phyloP scores from a whole-genome alignment of 768 basidiomycete genomes.

The Mrakia hoshinonis region DNA sequence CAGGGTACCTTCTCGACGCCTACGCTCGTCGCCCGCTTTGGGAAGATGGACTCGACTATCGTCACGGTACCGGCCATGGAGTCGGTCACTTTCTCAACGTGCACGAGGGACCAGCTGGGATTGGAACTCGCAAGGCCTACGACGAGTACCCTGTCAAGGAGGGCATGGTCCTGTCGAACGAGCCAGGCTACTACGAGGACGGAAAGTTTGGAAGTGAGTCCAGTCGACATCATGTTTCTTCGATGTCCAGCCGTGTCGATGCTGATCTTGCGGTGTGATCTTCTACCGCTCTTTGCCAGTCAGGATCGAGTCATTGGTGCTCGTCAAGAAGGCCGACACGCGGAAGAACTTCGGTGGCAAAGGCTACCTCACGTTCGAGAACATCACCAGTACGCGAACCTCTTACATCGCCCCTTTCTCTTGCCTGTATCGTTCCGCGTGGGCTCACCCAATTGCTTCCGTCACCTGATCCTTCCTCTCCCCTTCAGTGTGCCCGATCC shows the following conservation, averaged over 20 bases:
- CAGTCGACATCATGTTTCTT: background rate
- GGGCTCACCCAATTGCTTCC: slow-evolving; percentile 3
- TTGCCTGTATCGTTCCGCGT: background rate
- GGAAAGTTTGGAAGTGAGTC: slow-evolving; percentile 60
- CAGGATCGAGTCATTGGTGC: slow-evolving; percentile 80
- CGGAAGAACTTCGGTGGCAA: slow-evolving; percentile 71
- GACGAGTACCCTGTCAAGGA: slow-evolving; percentile 62
- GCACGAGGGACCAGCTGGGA: slow-evolving; percentile 55
- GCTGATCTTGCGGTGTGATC: background rate
- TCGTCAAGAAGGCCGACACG: slow-evolving; percentile 63
- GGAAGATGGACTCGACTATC: slow-evolving; percentile 40
- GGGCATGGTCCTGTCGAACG: slow-evolving; percentile 13
- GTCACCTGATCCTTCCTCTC: slow-evolving; percentile 3
- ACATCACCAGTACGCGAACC: slow-evolving; percentile 63
- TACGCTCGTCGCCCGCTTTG: slow-evolving; percentile 47
- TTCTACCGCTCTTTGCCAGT: slow-evolving; percentile 43
- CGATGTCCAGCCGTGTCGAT: background rate
- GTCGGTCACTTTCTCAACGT: slow-evolving; percentile 92
- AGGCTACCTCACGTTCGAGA: slow-evolving; percentile 76
- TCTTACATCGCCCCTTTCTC: background rate
- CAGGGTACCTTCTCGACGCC: slow-evolving; percentile 48
- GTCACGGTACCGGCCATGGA: slow-evolving; percentile 47
- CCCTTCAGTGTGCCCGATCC: slow-evolving; percentile 61
- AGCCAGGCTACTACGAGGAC: slow-evolving; percentile 47
- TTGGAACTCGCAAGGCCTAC: slow-evolving; percentile 61